A percentile compares a stretch with the other conserved stretches of the same genome.
Conservation (phyloP, 768 basidiomycete species). For the Trametes sanguinea region DNA sequence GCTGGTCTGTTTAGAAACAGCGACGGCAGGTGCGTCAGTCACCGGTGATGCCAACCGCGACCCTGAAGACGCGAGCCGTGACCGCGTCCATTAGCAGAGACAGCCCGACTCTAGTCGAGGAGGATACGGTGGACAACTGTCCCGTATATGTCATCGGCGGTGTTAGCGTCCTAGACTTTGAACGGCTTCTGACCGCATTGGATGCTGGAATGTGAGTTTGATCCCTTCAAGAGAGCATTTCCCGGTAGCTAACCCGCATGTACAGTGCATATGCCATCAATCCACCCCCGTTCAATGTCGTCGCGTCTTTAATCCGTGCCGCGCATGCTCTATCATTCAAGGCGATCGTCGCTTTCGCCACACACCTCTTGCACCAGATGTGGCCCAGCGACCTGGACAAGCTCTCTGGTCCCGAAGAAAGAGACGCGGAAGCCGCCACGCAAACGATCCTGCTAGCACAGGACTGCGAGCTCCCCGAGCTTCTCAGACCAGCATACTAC, state of each 20-base stretch:
- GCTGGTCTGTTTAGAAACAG: slow-evolving; percentile 25
- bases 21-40: not conserved
- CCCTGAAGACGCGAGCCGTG: not conserved
- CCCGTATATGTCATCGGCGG: slow-evolving; percentile 29
- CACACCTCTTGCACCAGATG: slow-evolving; percentile 32
- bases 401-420: slow-evolving; percentile 3
- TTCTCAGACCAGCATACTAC: slow-evolving; percentile 43
- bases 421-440: slow-evolving; percentile 25
- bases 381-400: slow-evolving; percentile 33
- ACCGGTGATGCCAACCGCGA: not conserved
- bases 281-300: slow-evolving; percentile 31
- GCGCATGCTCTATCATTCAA: slow-evolving; percentile 38
- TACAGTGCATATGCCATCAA: slow-evolving; percentile 30
- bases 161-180: slow-evolving; percentile 37
- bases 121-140: slow-evolving; percentile 20
- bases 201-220: slow-evolving; percentile 38
- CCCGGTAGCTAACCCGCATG: not conserved
- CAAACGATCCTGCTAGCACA: slow-evolving; percentile 37
- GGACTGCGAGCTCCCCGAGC: slow-evolving; percentile 30
- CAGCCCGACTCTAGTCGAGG: not conserved
- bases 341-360: slow-evolving; percentile 33
- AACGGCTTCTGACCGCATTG: slow-evolving; percentile 33
- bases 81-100: not conserved
- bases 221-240: not conserved
- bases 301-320: slow-evolving; percentile 40